Evolutionary conservation across 495 filamentous ascomycete genomes (phyloP).

Genomic region (Neurospora sp.): DNA sequence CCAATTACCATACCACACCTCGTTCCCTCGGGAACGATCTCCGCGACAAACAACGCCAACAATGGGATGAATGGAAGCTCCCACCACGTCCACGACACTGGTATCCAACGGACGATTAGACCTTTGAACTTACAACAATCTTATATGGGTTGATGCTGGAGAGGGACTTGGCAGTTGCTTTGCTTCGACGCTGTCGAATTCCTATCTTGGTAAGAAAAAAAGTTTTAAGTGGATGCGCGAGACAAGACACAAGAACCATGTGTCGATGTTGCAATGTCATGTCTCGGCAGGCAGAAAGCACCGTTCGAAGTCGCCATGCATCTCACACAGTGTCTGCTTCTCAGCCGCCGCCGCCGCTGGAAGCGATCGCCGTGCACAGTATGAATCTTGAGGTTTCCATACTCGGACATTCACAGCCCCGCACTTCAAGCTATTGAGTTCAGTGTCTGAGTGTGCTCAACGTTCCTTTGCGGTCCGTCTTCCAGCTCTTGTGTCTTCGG

Average conservation of each 20-base stretch:
- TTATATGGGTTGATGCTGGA: background rate
- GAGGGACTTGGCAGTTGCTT: background rate
- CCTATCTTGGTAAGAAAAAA: background rate
- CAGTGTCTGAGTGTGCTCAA: background rate
- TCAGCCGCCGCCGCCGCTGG: background rate
- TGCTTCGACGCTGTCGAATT: background rate
- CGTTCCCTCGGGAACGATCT: background rate
- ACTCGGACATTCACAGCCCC: background rate
- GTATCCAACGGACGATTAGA: background rate
- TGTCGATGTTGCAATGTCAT: background rate
- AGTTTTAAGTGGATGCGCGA: background rate
- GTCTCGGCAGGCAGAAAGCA: background rate
- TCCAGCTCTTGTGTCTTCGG: background rate
- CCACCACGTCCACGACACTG: background rate
- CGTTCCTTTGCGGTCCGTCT: background rate
- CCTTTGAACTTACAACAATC: background rate
- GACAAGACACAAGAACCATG: background rate
- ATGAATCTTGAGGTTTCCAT: background rate
- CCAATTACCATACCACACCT: background rate
- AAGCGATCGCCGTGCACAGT: background rate
- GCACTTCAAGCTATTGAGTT: background rate
- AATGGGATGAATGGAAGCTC: background rate
- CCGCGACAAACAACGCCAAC: background rate
- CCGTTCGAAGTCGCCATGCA: background rate
- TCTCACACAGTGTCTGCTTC: background rate